Conservation (phyloP, 352 stramenopile species). For the Phytophthora lateralis region DNA sequence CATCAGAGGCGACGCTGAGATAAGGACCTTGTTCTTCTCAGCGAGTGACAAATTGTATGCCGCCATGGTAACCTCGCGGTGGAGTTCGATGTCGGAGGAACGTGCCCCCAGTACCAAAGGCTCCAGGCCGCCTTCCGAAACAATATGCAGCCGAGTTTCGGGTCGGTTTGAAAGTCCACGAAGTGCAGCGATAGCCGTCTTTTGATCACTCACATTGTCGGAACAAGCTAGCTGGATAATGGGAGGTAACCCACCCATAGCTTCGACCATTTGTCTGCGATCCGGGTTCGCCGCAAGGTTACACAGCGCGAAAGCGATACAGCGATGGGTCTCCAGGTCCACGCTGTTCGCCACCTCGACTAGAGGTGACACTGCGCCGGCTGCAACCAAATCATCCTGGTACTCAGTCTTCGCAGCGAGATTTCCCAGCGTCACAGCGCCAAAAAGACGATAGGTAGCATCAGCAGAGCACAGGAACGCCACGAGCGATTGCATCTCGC, state of each 20-base stretch:
- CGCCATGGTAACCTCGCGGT: constrained; percentile 90
- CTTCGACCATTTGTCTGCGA: constrained; percentile 91
- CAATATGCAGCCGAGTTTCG: constrained; percentile 86
- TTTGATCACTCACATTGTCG: constrained; percentile 88
- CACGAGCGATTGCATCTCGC: constrained; percentile 92
- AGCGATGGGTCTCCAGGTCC: constrained; percentile 95
- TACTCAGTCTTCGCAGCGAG: constrained; percentile 84
- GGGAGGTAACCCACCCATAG: constrained; percentile 91
- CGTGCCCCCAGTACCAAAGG: constrained; percentile 84
- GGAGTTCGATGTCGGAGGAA: constrained; percentile 75
- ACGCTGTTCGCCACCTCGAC: constrained; percentile 92
- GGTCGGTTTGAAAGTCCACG: constrained; percentile 87
- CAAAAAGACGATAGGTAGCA: constrained; percentile 95
- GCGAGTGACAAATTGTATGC: constrained; percentile 93
- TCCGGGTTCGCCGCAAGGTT: constrained; percentile 92
- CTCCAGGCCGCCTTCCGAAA: constrained; percentile 90
- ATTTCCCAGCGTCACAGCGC: constrained; percentile 95
- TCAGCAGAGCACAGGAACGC: constrained; percentile 95
- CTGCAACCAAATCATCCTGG: constrained; percentile 82
- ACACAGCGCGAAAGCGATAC: constrained; percentile 96
- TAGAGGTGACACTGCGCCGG: constrained; percentile 90
- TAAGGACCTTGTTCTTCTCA: constrained; percentile 95
- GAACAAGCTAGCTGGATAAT: constrained; percentile 96
- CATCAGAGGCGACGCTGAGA: constrained; percentile 85
- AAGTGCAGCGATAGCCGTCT: constrained; percentile 92